A percentile compares a stretch with the other conserved stretches of the same genome.
phyloP scores from a whole-genome alignment of 345 rosid species.

The Stellera chamaejasme region DNA sequence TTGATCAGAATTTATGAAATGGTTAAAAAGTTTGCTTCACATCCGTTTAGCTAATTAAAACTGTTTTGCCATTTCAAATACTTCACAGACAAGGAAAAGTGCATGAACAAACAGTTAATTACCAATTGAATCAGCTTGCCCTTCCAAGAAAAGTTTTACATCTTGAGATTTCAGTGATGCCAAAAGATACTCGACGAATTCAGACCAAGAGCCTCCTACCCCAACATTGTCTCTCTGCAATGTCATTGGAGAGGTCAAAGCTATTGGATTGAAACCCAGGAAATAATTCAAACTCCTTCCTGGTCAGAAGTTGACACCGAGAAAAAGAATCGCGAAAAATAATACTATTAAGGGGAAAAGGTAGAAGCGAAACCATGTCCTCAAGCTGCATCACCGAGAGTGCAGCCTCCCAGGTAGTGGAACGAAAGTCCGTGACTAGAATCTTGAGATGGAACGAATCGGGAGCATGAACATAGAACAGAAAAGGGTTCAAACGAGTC shows the following conservation, averaged over 20 bases:
- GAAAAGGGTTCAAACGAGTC: conserved; percentile 38
- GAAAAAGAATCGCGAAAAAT: background rate
- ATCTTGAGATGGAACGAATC: conserved; percentile 49
- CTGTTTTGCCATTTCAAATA: background rate
- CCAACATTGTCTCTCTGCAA: conserved; percentile 79
- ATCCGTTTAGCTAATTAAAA: background rate
- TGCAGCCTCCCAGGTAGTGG: conserved; percentile 49
- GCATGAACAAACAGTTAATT: background rate
- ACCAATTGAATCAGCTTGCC: conserved; percentile 33
- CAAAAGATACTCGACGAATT: conserved; percentile 57
- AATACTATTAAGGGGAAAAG: background rate
- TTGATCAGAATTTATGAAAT: too few relatives aligned
- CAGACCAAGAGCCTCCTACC: conserved; percentile 81
- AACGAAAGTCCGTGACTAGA: conserved; percentile 56
- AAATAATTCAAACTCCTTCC: background rate
- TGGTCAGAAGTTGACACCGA: background rate
- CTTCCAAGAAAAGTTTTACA: conserved; percentile 62
- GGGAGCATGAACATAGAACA: conserved; percentile 60
- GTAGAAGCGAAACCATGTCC: conserved; percentile 45
- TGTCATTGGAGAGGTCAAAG: background rate
- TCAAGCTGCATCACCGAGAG: conserved; percentile 68
- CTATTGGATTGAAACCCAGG: background rate
- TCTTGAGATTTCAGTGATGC: conserved; percentile 64
- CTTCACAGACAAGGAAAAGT: background rate
- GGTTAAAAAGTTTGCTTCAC: too few relatives aligned